Evolutionary conservation across 2,329 filamentous ascomycete genomes (phyloP).

Genomic region (Leptosphaerulina australis): DNA sequence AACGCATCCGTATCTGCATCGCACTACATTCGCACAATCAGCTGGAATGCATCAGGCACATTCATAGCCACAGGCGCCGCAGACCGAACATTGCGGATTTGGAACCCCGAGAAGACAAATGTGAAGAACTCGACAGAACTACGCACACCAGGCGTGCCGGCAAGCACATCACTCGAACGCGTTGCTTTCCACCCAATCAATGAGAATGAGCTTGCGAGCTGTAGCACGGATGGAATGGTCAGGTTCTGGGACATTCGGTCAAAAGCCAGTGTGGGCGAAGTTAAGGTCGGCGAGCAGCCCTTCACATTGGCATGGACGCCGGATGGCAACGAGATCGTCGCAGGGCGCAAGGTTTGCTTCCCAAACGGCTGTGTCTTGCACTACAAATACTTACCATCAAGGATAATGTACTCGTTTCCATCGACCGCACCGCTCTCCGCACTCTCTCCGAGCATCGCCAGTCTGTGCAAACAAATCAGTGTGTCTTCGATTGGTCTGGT

Average conservation of each 20-base stretch:
- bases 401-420: constrained; percentile 66
- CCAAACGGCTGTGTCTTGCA: not conserved
- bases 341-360: constrained; percentile 70
- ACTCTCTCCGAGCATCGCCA: constrained; percentile 66
- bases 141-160: constrained; percentile 61
- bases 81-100: constrained; percentile 74
- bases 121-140: constrained; percentile 78
- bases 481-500: constrained; percentile 75
- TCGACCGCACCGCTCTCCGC: constrained; percentile 65
- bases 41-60: constrained; percentile 86
- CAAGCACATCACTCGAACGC: constrained; percentile 63
- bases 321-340: constrained; percentile 70
- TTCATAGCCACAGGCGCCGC: constrained; percentile 81
- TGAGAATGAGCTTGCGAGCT: constrained; percentile 77
- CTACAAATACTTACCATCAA: constrained; percentile 36
- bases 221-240: constrained; percentile 74
- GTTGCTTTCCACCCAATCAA: constrained; percentile 79
- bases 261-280: constrained; percentile 72
- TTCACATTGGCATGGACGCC: constrained; percentile 77
- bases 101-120: constrained; percentile 79
- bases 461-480: constrained; percentile 70
- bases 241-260: constrained; percentile 82
- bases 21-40: constrained; percentile 69
- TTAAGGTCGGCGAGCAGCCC: constrained; percentile 65
- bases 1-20: constrained; percentile 39